Evolutionary conservation across 2,329 filamentous ascomycete species (phyloP).

Genomic region (Balansia obtecta): DNA sequence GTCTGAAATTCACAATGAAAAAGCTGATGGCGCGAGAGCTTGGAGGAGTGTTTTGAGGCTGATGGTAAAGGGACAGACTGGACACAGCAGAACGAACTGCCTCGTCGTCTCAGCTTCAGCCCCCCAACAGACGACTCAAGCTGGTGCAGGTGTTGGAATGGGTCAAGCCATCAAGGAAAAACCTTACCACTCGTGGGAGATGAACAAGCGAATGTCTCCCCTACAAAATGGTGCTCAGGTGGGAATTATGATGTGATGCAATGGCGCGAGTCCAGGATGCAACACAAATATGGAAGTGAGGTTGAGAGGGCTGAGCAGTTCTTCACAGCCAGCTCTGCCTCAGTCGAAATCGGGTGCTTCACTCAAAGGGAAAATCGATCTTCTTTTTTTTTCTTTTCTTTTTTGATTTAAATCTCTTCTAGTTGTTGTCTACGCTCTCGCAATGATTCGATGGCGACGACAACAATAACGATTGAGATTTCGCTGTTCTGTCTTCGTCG

Average conservation of each 20-base stretch:
- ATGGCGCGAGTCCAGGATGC: conserved; percentile 11
- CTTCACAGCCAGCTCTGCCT: conserved; percentile 1
- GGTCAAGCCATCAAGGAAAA: conserved; percentile 2
- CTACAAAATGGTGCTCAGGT: conserved; percentile 34
- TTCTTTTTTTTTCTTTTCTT: conserved; percentile 9
- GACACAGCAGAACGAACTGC: too few species aligned
- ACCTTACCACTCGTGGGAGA: conserved; percentile 67
- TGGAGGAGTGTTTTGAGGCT: background rate
- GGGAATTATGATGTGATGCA: conserved; percentile 11
- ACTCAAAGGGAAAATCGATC: conserved; percentile 19
- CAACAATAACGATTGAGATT: conserved; percentile 17
- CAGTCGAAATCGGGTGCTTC: conserved; percentile 13
- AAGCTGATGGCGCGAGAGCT: background rate
- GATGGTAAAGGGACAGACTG: background rate
- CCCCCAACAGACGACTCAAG: too few species aligned
- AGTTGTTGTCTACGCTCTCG: conserved; percentile 26
- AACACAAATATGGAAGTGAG: conserved; percentile 4
- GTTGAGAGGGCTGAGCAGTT: background rate
- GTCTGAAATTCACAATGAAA: background rate
- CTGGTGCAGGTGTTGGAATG: too few species aligned
- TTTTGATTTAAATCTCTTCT: conserved; percentile 14
- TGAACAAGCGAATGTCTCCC: conserved; percentile 98
- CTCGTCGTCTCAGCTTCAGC: background rate
- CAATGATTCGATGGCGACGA: conserved; percentile 21
- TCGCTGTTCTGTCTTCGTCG: conserved; percentile 23